These are phyloP conservation scores for Fraxinus anomala DNA, from an alignment of 257 asterid species.

Conservation along the genomic window DNA sequence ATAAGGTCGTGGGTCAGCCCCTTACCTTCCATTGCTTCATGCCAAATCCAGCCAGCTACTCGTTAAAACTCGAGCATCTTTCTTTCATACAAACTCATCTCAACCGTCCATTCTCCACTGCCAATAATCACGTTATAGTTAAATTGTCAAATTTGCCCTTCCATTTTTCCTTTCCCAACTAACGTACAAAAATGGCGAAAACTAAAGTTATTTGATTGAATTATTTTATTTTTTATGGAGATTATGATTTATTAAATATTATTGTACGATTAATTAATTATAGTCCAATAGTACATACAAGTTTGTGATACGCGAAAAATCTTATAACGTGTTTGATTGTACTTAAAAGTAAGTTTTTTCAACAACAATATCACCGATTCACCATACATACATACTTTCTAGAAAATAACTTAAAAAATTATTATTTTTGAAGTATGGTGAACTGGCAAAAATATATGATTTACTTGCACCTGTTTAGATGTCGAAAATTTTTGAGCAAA, in stretches of 20 bases:
- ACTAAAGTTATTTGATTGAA: no score
- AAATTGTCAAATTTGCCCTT: constrained; percentile 14
- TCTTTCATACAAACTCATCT: constrained; percentile 25
- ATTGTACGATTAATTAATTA: no score
- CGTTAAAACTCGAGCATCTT: constrained; percentile 16
- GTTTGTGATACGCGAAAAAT: background rate
- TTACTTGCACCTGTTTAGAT: background rate
- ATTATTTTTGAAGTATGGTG: background rate
- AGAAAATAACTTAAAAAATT: no score
- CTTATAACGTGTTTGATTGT: background rate
- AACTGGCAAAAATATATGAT: background rate
- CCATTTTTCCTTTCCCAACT: no score
- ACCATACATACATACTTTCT: no score
- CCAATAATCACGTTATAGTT: background rate
- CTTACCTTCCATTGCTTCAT: constrained; percentile 41
- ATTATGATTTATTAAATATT: background rate
- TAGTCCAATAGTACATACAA: background rate
- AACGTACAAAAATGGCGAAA: no score
- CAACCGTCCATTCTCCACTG: constrained; percentile 23
- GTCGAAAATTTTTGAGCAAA: no score
- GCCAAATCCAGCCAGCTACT: constrained; percentile 41
- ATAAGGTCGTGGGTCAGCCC: constrained; percentile 25
- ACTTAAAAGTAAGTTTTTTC: no score
- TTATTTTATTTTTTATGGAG: no score
- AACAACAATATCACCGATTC: background rate